Conservation (phyloP, 371 early-diverging fungal species). For the Apophysomyces trapeziformis region DNA sequence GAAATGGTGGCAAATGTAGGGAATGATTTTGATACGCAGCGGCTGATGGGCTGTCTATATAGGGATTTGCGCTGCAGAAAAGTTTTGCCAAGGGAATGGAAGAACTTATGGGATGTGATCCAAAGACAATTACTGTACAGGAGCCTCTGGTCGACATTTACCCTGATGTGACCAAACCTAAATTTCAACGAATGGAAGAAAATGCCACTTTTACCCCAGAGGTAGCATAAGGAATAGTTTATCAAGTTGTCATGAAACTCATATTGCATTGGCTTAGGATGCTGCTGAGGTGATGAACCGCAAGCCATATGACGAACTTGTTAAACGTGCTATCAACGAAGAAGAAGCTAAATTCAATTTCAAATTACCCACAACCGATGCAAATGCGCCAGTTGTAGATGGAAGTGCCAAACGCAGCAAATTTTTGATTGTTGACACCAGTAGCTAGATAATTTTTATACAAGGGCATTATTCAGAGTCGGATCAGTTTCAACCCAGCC, state of each 20-base stretch:
- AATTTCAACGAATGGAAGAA: conserved; percentile 82
- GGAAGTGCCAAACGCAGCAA: conserved; percentile 22
- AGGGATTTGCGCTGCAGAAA: conserved; percentile 64
- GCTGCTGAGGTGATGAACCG: conserved; percentile 82
- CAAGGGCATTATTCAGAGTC: background rate
- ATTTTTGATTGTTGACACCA: conserved; percentile 51
- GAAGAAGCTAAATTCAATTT: conserved; percentile 43
- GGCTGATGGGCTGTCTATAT: conserved; percentile 1
- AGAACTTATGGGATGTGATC: conserved; percentile 70
- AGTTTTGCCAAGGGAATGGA: conserved; percentile 84
- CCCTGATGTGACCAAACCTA: conserved; percentile 75
- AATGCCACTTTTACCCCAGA: conserved; percentile 69
- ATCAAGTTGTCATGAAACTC: background rate
- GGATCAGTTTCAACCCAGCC: no score
- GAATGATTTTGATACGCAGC: conserved; percentile 7
- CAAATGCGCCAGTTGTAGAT: conserved; percentile 24
- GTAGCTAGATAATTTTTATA: conserved; percentile 28
- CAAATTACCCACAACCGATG: conserved; percentile 13
- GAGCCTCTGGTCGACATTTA: conserved; percentile 71
- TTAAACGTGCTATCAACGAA: conserved; percentile 45
- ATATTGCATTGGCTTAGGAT: conserved; percentile 48
- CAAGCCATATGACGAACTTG: conserved; percentile 73
- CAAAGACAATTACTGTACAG: conserved; percentile 20
- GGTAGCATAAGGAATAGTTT: conserved; percentile 24
- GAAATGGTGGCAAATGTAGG: conserved; percentile 65